phyloP scores from a whole-genome alignment of 2,329 filamentous ascomycete genomes.

The Cladophialophora yegresii region DNA sequence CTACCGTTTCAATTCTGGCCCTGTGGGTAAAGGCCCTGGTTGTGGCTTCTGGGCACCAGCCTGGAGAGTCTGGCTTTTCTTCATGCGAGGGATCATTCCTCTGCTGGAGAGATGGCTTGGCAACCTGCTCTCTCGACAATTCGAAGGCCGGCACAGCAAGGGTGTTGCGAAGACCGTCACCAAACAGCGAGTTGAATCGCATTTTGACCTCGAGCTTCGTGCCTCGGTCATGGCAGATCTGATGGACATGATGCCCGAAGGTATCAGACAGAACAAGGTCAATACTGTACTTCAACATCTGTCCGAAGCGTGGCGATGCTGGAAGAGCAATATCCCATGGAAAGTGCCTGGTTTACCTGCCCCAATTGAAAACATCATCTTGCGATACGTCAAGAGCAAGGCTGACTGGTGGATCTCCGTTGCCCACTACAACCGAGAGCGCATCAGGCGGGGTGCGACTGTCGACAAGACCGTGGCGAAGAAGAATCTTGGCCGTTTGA shows the following conservation, averaged over 20 bases:
- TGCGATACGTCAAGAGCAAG: conserved; percentile 98
- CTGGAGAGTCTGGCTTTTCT: conserved; percentile 98
- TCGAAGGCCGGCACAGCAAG: conserved; percentile 97
- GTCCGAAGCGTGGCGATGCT: conserved; percentile 97
- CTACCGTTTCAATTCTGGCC: conserved; percentile 95
- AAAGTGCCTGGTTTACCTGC: conserved; percentile 96
- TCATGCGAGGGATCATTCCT: conserved; percentile 97
- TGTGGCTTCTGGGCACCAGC: conserved; percentile 99
- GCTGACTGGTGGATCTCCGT: conserved; percentile 99
- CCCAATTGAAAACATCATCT: conserved; percentile 97
- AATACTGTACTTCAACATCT: conserved; percentile 96
- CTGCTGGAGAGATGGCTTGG: conserved; percentile 96
- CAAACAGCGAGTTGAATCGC: conserved; percentile 97
- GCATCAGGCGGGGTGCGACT: conserved; percentile 91
- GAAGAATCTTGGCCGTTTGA: conserved; percentile 95
- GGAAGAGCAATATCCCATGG: conserved; percentile 99
- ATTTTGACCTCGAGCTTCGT: conserved; percentile 94
- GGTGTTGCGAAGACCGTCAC: conserved; percentile 98
- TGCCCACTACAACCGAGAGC: conserved; percentile 96
- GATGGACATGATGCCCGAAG: conserved; percentile 99
- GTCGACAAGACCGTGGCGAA: conserved; percentile 99
- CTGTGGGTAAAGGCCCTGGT: conserved; percentile 94
- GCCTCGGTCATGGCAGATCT: conserved; percentile 98
- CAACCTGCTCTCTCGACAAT: conserved; percentile 93
- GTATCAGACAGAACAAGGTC: conserved; percentile 99